phyloP scores from a whole-genome alignment of 805 yeast genomes.

The baker's yeast (Saccharomyces cerevisiae) region DNA sequence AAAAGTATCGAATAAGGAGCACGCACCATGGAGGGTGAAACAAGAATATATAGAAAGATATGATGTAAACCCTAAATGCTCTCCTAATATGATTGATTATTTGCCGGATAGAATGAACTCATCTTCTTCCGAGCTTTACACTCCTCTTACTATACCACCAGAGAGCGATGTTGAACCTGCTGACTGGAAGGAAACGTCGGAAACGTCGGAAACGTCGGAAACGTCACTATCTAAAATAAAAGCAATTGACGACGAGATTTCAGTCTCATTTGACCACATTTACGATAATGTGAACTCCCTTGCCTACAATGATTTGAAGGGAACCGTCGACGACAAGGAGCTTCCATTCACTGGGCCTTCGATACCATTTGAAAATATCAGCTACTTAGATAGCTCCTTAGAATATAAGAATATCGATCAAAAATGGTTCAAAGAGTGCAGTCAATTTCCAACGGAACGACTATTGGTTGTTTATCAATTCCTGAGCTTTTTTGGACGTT shows the following conservation, averaged over 20 bases:
- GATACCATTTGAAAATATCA: slow-evolving; percentile 7
- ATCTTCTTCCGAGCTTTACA: not conserved
- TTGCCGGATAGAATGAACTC: not conserved
- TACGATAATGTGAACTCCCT: not conserved
- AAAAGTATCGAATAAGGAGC: slow-evolving; percentile 69
- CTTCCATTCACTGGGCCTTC: slow-evolving; percentile 18
- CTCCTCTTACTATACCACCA: not conserved
- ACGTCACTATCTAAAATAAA: not conserved
- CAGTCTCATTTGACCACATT: not conserved
- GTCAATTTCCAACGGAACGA: slow-evolving; percentile 5
- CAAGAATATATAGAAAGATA: slow-evolving; percentile 43
- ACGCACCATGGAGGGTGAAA: slow-evolving; percentile 96
- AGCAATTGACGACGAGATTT: not conserved
- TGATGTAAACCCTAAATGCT: slow-evolving; percentile 30
- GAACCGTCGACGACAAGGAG: slow-evolving; percentile 10
- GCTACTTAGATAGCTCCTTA: slow-evolving; percentile 9
- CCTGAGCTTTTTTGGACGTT: slow-evolving; percentile 14
- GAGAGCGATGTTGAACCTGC: slow-evolving; percentile 22
- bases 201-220: no score
- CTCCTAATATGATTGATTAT: slow-evolving; percentile 22
- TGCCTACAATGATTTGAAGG: not conserved
- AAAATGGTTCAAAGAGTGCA: not conserved
- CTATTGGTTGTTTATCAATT: slow-evolving; percentile 19
- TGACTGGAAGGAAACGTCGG: slow-evolving; percentile 1
- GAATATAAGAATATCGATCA: slow-evolving; percentile 9